Evolutionary conservation across 805 yeast genomes (phyloP), one percentile per base, ranked within the genome.

Genomic region (Wickerhamiella occidentalis): DNA sequence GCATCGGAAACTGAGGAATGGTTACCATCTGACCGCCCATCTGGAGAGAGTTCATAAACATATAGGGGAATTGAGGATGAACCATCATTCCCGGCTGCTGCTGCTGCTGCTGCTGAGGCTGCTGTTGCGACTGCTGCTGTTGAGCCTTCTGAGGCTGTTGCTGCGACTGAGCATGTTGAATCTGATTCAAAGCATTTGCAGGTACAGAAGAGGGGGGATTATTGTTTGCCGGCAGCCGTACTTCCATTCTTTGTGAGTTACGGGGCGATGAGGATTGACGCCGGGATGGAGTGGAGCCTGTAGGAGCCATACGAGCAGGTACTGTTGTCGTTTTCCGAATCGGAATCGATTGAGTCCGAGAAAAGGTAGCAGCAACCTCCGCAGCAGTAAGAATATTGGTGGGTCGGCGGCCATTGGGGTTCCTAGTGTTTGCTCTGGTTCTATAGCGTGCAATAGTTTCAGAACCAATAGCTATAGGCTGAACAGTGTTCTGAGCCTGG

Each of bases 241-340:
- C 44, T 21, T 40, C 44, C 44, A 40, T 40, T n/a, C 44, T 22
- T n/a, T 40, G 44, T 3, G 44, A 40, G 19, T 40, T 40, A 4
- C 44, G 44, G 6, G 44, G 44, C 13, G 44, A 40, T 9, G 30
- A 13, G 6, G 30, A 19, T 6, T 40, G 44, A 21, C 44, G 29
- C 13, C 44, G 29, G 5, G 44, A 7, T 11, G 6, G 29, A 23
- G 29, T 23, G 21, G 29, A 17, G n/a, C 23, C 12, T 6, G 44
- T 30, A 5, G 44, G 44, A 3, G 44, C n/a, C 5, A 40, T 23
- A 13, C 44, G 44, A 12, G 44, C 44, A 9, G 29, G 44, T 3
- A 40, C 30, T 9, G 44, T 40, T 13, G 44, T 40, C 30, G n/a
- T 23, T 23, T 11, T 5, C 30, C 23, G 29, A 22, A 40, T 40